Percentiles rank a stretch among this genome's conserved stretches.
phyloP scores from a whole-genome alignment of 2,329 filamentous ascomycete genomes.

The Trichoderma lentiforme region DNA sequence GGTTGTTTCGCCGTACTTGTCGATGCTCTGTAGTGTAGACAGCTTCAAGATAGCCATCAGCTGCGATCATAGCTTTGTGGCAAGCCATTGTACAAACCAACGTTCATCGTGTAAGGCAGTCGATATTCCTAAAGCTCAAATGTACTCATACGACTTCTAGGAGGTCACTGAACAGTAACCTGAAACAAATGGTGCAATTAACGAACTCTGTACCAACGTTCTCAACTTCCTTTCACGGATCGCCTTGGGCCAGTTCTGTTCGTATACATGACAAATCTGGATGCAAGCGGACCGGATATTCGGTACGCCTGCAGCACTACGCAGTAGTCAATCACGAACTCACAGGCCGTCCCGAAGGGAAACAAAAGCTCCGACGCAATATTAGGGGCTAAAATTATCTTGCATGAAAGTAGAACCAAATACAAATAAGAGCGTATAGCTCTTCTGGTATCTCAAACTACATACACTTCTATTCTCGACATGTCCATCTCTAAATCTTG shows the following conservation, averaged over 20 bases:
- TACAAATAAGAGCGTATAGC: background rate
- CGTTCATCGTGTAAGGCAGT: background rate
- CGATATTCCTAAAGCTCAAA: background rate
- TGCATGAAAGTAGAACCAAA: background rate
- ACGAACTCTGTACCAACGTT: background rate
- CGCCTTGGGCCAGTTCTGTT: background rate
- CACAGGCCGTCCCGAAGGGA: background rate
- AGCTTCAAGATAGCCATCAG: background rate
- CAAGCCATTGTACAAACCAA: background rate
- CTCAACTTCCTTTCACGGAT: background rate
- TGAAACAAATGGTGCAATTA: background rate
- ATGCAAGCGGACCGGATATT: background rate
- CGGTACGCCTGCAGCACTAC: background rate
- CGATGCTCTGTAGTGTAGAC: background rate
- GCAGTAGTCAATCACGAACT: background rate
- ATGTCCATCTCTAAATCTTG: conserved; percentile 1
- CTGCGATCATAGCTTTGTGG: background rate
- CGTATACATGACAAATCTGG: background rate
- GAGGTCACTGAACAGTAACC: background rate
- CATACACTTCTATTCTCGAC: background rate
- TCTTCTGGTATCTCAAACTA: conserved; percentile 4
- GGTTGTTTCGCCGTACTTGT: background rate
- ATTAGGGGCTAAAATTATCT: background rate
- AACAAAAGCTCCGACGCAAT: background rate
- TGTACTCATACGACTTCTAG: background rate